Base-by-base conservation (phyloP, 1,139 yeast genomes). In the Pichia kudriavzevii region DNA sequence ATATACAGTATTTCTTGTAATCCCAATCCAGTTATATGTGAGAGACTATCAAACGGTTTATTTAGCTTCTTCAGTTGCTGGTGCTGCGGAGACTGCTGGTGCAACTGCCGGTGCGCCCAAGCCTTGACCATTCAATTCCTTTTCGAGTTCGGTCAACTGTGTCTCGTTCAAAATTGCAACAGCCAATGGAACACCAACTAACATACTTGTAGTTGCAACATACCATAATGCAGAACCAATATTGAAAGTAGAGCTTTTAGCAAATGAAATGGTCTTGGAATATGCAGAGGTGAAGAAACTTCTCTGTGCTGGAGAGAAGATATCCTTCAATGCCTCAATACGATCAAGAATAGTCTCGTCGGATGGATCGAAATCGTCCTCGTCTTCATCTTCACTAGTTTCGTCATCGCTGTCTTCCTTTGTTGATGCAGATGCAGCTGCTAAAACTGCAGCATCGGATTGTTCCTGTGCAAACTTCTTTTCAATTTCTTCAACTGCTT, bases 151-250 rank as follows among this genome's bases (percentile, higher is more conserved):
- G 59, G 45, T 78, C 58, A 88, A 72, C 66, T 88, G 96, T 55
- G 87, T 91, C 67, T 88, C 98, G 44, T 88, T 78, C 53, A 88
- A 71, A 49, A 88, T 82, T 36, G 95, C 83, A 55, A 91, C 69
- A 7, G 95, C 79, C 50, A 85, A 69, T 44, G 98, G 98, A 38
- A 87, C 95, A 56, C 96, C 97, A 53, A 91, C 68, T 47, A 91
- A 72, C 53, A 93, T 66, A 26, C 85, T 78, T 36, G 93, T 75
- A 14, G 97, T 79, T 23, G 96, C 79, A 43, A 85, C 51, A 41
- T 80, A 70, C 97, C 97, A 93, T 46, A 88, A 68, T 32, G 82
- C 66, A 50, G 72, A 71, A 41, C 96, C 95, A 39, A 84, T 69
- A 49, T 72, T 74, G 43, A 64, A 56, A 40, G 76, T 62, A 24